These are phyloP conservation scores for Tremellales sp. DNA, from an alignment of 1,284 basidiomycete species.

Conservation along the genomic window DNA sequence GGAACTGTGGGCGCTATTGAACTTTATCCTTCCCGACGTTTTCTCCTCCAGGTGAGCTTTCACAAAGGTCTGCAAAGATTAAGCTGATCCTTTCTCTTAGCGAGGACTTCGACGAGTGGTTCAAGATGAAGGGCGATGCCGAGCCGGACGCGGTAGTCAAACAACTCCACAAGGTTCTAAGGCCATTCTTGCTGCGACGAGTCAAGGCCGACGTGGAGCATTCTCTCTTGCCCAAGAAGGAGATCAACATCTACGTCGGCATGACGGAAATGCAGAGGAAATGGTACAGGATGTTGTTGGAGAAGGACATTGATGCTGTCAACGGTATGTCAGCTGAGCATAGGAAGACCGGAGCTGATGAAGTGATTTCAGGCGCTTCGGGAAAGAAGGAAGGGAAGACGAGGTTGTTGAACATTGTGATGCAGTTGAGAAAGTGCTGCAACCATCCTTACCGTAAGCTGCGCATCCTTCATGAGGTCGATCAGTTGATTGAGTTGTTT, in stretches of 20 bases:
- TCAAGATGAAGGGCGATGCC: constrained; percentile 68
- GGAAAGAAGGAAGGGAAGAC: constrained; percentile 99
- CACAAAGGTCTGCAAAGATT: neutral
- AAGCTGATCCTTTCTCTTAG: constrained; percentile 48
- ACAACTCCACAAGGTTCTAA: constrained; percentile 92
- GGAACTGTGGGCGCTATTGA: constrained; percentile 92
- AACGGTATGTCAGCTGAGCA: constrained; percentile 59
- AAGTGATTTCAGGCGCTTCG: constrained; percentile 58
- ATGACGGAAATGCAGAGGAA: constrained; percentile 97
- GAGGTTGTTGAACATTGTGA: constrained; percentile 96
- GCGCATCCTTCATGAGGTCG: neutral
- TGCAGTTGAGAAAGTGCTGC: constrained; percentile 73
- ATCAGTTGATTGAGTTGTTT: neutral
- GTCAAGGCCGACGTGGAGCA: constrained; percentile 99
- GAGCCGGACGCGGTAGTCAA: constrained; percentile 87
- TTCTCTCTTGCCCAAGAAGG: constrained; percentile 93
- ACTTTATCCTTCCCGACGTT: constrained; percentile 74
- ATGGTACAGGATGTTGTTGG: constrained; percentile 93
- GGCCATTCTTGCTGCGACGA: constrained; percentile 89
- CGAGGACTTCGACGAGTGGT: constrained; percentile 72
- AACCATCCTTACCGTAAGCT: constrained; percentile 56
- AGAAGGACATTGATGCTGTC: constrained; percentile 99
- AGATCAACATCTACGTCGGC: constrained; percentile 98
- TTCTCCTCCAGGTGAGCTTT: constrained; percentile 49
- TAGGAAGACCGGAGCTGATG: constrained; percentile 4